phyloP scores from a whole-genome alignment of 106 monocot genomes.

The Posidonia australis region DNA sequence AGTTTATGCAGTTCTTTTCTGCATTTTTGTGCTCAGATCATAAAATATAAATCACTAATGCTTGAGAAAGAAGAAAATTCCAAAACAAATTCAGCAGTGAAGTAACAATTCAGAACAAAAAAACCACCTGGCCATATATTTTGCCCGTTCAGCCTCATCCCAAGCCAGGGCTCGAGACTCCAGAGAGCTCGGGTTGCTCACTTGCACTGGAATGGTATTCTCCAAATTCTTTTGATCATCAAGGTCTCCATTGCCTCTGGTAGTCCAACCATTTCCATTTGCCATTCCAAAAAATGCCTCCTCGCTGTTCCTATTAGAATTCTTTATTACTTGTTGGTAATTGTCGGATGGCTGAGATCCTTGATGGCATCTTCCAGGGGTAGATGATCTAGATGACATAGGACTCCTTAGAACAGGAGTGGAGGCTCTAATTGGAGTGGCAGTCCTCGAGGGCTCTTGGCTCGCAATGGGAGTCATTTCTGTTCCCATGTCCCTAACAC shows the following conservation, averaged over 20 bases:
- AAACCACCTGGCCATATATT: constrained; percentile 27
- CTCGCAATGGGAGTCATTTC: constrained; percentile 95
- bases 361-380: constrained; percentile 29
- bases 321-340: constrained; percentile 11
- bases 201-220: neutral
- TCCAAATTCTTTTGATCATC: constrained; percentile 9
- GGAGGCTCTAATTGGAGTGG: constrained; percentile 53
- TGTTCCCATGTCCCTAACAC: constrained; percentile 82
- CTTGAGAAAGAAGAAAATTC: too few relatives aligned
- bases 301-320: constrained; percentile 27
- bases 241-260: constrained; percentile 3
- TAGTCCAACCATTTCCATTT: constrained; percentile 7
- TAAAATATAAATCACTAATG: too few relatives aligned
- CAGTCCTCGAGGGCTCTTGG: constrained; percentile 71
- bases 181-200: constrained; percentile 24
- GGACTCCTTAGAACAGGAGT: constrained; percentile 65
- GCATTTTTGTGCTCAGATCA: too few relatives aligned
- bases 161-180: constrained; percentile 34
- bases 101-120: neutral
- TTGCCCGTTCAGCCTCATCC: constrained; percentile 29
- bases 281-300: constrained; percentile 3
- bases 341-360: constrained; percentile 11
- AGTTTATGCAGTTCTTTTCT: too few relatives aligned
- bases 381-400: constrained; percentile 53
- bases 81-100: too few relatives aligned